Evolutionary conservation across 306 rosid genomes (phyloP), one percentile per base, ranked within the genome.

Genomic region (Vigna reflexopilosa): DNA sequence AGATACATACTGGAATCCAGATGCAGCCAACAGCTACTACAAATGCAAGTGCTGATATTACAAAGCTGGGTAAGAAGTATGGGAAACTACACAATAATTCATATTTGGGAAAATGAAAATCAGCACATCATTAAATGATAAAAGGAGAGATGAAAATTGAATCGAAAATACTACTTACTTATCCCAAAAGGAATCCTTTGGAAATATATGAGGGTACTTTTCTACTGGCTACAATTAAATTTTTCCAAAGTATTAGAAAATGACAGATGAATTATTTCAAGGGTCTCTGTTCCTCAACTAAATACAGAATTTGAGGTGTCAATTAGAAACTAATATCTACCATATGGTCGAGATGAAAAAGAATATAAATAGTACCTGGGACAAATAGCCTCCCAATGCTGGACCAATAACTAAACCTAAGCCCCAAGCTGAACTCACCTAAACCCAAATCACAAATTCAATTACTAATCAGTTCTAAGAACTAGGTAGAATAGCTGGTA

Each of bases 401-500:
- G 98, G 98, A 47, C 98, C 98, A 78, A 94, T 40, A 47, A 94
- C 85, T 78, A 91, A 83, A 64, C 97, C 96, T 2, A 84, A 73
- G 55, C 89, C 96, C 98, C 96, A 90, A 71, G 97, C 86, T 12
- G 93, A 87, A 65, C 93, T 90, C 17, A 91, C 65, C 98, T 94
- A 89, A 75, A 82, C 51, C 47, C 47, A 91, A 83, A 76, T 47
- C 69, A 45, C 49, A 75, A 73, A 24, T 19, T 55, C 12, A 76
- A 67, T 67, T 73, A 57, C 2, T 55, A 63, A 58, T 61, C 0
- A 22, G 34, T 32, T 22, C 45, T 20, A 40, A 80, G 67, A 81
- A 20, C n/a, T 61, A 1, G 47, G 66, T 20, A 54, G 22, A 75
- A n/a, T 4, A 59, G 63, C 5, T 56, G 13, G 38, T 34, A 7